Conservation (phyloP, 176 grass and related monocot species). For the Microstegium vimineum region DNA sequence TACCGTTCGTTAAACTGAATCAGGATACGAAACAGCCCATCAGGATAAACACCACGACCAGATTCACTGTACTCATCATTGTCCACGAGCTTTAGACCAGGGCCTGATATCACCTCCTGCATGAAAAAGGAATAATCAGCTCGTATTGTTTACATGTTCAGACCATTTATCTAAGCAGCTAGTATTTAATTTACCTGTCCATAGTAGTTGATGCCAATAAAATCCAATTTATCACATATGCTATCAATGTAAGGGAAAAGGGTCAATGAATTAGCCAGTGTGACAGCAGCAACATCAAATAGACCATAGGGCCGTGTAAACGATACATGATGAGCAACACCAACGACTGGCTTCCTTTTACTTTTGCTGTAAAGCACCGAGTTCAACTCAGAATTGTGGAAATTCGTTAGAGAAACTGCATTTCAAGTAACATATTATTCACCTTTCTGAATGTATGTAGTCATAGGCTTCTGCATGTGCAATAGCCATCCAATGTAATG, state of each 20-base stretch:
- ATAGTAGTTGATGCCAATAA: constrained; percentile 96
- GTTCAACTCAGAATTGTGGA: too few relatives aligned
- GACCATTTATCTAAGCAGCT: background rate
- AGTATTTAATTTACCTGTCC: constrained; percentile 61
- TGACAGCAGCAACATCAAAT: constrained; percentile 80
- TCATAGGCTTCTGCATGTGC: constrained; percentile 87
- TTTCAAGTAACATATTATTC: too few relatives aligned
- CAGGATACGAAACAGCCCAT: constrained; percentile 76
- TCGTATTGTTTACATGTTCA: background rate
- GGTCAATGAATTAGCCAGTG: constrained; percentile 78
- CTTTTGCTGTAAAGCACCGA: too few relatives aligned
- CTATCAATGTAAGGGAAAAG: constrained; percentile 80
- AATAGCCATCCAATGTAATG: constrained; percentile 78
- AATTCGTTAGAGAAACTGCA: too few relatives aligned
- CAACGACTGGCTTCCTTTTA: background rate
- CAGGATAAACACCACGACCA: constrained; percentile 87
- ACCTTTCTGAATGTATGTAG: background rate
- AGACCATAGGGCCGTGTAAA: constrained; percentile 86
- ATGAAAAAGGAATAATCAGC: background rate
- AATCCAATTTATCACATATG: constrained; percentile 83
- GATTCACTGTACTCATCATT: constrained; percentile 94
- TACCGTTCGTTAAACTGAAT: constrained; percentile 87
- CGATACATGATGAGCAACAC: constrained; percentile 79
- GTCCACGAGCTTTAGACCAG: constrained; percentile 83
- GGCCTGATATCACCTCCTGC: constrained; percentile 95